Conservation (phyloP, 2,329 filamentous ascomycete species). For the Colletotrichum spinosum region DNA sequence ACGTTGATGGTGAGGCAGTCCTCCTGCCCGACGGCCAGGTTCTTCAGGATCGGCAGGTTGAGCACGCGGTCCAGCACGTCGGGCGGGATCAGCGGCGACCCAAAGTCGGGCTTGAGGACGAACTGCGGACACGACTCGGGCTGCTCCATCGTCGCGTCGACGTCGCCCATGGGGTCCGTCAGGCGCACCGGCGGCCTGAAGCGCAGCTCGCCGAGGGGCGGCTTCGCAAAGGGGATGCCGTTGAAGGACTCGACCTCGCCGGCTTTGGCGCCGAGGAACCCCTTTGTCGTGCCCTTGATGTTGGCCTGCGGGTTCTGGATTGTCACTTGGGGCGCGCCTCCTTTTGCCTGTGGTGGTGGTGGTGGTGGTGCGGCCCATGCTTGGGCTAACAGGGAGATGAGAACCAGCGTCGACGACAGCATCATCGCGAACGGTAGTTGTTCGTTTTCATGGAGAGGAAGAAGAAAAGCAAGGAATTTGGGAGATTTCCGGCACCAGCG, state of each 20-base stretch:
- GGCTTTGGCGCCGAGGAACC: slow-evolving; percentile 20
- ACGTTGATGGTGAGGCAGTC: slow-evolving; percentile 50
- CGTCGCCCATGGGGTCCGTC: slow-evolving; percentile 40
- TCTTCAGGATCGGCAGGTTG: slow-evolving; percentile 21
- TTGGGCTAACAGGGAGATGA: neutral
- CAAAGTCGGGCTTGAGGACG: slow-evolving; percentile 41
- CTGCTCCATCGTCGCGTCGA: slow-evolving; percentile 56
- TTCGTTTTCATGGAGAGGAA: neutral
- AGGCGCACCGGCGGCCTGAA: slow-evolving; percentile 53
- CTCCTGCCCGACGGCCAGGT: slow-evolving; percentile 42
- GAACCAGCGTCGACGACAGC: neutral
- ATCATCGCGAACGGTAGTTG: neutral
- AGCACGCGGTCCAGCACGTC: slow-evolving; percentile 31
- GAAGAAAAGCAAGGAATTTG: neutral
- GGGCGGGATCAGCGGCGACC: slow-evolving; percentile 42
- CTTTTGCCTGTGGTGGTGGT: slow-evolving; percentile 4
- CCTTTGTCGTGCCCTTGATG: slow-evolving; percentile 27
- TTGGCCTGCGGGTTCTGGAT: slow-evolving; percentile 30
- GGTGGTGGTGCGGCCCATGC: slow-evolving; percentile 16
- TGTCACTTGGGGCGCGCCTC: slow-evolving; percentile 11
- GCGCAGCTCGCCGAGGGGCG: slow-evolving; percentile 64
- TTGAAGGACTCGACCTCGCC: slow-evolving; percentile 66
- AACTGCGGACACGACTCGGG: slow-evolving; percentile 44
- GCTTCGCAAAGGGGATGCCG: slow-evolving; percentile 66
- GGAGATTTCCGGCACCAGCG: neutral